These are phyloP conservation scores for Perkinsus olseni DNA, from an alignment of 169 alveolate genomes.

Conservation along the genomic window DNA sequence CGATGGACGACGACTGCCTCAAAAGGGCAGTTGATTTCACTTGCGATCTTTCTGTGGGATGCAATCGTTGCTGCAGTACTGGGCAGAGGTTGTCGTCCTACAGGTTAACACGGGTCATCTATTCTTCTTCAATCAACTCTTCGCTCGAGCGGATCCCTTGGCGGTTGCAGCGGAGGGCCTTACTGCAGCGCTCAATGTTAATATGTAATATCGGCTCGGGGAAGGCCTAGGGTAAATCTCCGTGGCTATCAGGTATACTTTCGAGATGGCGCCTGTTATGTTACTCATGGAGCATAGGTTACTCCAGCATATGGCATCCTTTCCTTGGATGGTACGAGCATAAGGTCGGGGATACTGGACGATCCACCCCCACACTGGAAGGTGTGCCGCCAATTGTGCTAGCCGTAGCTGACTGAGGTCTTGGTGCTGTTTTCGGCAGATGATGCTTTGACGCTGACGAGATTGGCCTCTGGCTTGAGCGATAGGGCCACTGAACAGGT, in stretches of 20 bases:
- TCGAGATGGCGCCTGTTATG: slow-evolving; percentile 11
- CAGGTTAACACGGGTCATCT: slow-evolving; percentile 1
- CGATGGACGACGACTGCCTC: slow-evolving; percentile 9
- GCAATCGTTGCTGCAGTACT: not conserved
- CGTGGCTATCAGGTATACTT: not conserved
- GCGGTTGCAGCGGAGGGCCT: slow-evolving; percentile 11
- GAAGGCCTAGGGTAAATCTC: not conserved
- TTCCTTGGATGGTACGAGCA: slow-evolving; percentile 7
- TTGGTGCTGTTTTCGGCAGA: not conserved
- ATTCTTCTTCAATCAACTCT: slow-evolving; percentile 11
- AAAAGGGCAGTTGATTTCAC: not conserved
- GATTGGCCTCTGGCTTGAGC: not conserved
- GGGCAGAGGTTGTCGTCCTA: not conserved
- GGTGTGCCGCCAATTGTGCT: not conserved
- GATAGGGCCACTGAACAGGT: not conserved
- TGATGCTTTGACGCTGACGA: not conserved
- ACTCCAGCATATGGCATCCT: slow-evolving; percentile 6
- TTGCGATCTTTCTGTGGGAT: slow-evolving; percentile 14
- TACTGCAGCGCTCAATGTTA: not conserved
- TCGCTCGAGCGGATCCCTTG: slow-evolving; percentile 5
- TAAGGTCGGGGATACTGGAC: not conserved
- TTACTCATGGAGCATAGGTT: not conserved
- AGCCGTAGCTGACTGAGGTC: not conserved
- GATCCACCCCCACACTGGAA: not conserved
- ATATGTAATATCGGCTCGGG: not conserved